Percentiles rank a stretch among this genome's conserved stretches.
Conservation (phyloP, 2,329 filamentous ascomycete genomes). For the Xylariaceae sp. region DNA sequence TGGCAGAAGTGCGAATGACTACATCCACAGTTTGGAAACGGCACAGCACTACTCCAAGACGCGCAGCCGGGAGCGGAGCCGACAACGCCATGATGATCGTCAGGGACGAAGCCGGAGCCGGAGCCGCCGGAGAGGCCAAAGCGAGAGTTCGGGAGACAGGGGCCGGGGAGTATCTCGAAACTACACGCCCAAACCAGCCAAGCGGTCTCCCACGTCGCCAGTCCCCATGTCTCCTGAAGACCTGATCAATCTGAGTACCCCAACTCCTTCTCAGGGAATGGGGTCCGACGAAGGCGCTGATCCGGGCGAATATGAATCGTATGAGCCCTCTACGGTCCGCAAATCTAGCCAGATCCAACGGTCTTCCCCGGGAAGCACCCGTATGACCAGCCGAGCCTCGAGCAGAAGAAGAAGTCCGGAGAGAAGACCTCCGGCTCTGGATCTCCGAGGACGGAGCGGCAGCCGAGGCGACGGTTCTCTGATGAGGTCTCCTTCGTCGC, state of each 20-base stretch:
- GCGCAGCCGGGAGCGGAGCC: constrained; percentile 48
- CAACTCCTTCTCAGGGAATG: constrained; percentile 33
- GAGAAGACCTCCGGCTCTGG: constrained; percentile 33
- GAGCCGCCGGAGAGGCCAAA: constrained; percentile 40
- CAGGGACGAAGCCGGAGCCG: constrained; percentile 38
- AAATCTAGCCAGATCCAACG: constrained; percentile 31
- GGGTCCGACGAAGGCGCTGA: too few relatives aligned
- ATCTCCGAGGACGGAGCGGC: constrained; percentile 55
- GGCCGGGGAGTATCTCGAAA: constrained; percentile 59
- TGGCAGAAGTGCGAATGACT: constrained; percentile 67
- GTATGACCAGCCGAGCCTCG: constrained; percentile 37
- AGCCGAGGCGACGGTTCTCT: constrained; percentile 51
- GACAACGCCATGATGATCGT: constrained; percentile 35
- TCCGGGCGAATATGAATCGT: too few relatives aligned
- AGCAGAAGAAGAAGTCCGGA: constrained; percentile 44
- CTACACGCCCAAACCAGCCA: constrained; percentile 59
- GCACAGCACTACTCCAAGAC: constrained; percentile 56
- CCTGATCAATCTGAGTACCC: constrained; percentile 53
- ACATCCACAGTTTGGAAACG: constrained; percentile 78
- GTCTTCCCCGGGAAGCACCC: constrained; percentile 22
- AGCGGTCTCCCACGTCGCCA: constrained; percentile 85
- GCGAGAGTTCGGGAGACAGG: constrained; percentile 62
- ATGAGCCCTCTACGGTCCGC: constrained; percentile 37
- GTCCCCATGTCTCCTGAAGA: constrained; percentile 94
- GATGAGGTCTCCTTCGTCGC: constrained; percentile 69